Percentiles rank a stretch among this genome's conserved stretches.
Evolutionary conservation across 176 grass and related monocot genomes (phyloP).

Genomic region (Alloteropsis semialata): DNA sequence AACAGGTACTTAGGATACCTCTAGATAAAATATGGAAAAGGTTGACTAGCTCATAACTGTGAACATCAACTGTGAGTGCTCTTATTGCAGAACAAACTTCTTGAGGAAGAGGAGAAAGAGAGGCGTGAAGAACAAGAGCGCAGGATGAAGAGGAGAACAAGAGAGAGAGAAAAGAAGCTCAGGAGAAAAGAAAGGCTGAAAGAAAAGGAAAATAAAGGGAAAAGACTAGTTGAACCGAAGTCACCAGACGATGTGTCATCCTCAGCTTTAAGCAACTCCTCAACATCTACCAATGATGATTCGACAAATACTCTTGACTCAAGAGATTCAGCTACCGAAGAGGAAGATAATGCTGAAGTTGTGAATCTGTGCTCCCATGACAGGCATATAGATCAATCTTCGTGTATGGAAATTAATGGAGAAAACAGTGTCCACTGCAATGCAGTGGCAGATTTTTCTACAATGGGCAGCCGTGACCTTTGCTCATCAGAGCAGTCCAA

Average conservation of each 20-base stretch:
- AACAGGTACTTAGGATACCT: conserved; percentile 63
- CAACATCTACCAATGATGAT: conserved; percentile 39
- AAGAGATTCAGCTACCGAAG: conserved; percentile 53
- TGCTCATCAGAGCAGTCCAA: conserved; percentile 66
- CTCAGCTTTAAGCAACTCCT: conserved; percentile 39
- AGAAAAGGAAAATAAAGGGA: conserved; percentile 79
- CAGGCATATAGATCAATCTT: conserved; percentile 27
- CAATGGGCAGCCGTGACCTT: conserved; percentile 36
- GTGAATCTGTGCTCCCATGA: conserved; percentile 20
- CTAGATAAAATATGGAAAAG: conserved; percentile 3
- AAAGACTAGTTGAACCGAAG: conserved; percentile 40
- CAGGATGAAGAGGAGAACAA: conserved; percentile 74
- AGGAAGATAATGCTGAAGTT: conserved; percentile 32
- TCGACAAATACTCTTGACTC: conserved; percentile 34
- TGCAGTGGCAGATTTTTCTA: conserved; percentile 32
- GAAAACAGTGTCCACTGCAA: conserved; percentile 16
- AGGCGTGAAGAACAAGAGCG: conserved; percentile 90
- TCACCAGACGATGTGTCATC: conserved; percentile 28
- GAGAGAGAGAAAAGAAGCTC: conserved; percentile 93
- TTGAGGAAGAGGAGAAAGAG: conserved; percentile 98
- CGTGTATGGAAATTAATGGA: conserved; percentile 10
- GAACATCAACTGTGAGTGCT: not conserved
- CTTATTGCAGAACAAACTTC: conserved; percentile 72
- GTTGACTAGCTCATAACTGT: conserved; percentile 2
- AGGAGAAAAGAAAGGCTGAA: conserved; percentile 93